A percentile compares a stretch with the other conserved stretches of the same genome.
Conservation (phyloP, 306 rosid genomes). For the Begonia peltatifolia region DNA sequence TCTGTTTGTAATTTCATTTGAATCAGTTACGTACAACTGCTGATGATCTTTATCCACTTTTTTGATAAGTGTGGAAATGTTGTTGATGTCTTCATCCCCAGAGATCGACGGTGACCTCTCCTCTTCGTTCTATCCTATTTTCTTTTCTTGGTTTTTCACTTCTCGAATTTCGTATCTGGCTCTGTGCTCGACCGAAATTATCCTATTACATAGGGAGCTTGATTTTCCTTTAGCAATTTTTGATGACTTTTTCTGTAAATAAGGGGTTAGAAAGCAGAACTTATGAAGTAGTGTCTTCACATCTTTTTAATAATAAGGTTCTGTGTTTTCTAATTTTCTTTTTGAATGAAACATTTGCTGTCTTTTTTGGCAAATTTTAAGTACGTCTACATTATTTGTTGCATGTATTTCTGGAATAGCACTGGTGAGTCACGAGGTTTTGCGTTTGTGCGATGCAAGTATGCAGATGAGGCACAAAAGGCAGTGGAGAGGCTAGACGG, state of each 20-base stretch:
- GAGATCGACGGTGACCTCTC: constrained; percentile 56
- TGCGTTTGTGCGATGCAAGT: constrained; percentile 74
- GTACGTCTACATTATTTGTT: background rate
- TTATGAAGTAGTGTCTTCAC: too few relatives aligned
- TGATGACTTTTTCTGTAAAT: too few relatives aligned
- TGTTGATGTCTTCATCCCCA: constrained; percentile 84
- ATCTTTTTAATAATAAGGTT: background rate
- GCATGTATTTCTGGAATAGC: constrained; percentile 15
- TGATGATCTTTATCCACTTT: constrained; percentile 74
- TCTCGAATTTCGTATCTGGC: background rate
- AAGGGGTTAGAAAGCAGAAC: too few relatives aligned
- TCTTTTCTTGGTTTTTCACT: background rate
- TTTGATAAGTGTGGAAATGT: constrained; percentile 80
- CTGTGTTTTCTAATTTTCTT: background rate
- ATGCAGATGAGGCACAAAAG: constrained; percentile 82
- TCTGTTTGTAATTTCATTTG: background rate
- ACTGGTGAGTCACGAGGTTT: constrained; percentile 90
- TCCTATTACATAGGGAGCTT: background rate
- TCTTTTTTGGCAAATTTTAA: background rate
- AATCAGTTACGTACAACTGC: constrained; percentile 52
- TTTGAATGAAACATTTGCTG: background rate
- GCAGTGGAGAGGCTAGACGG: constrained; percentile 91
- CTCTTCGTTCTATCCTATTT: background rate
- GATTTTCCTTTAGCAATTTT: background rate
- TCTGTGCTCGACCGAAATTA: background rate